Conservation (phyloP, 2,329 filamentous ascomycete species). For the Calonectria hawksworthii region DNA sequence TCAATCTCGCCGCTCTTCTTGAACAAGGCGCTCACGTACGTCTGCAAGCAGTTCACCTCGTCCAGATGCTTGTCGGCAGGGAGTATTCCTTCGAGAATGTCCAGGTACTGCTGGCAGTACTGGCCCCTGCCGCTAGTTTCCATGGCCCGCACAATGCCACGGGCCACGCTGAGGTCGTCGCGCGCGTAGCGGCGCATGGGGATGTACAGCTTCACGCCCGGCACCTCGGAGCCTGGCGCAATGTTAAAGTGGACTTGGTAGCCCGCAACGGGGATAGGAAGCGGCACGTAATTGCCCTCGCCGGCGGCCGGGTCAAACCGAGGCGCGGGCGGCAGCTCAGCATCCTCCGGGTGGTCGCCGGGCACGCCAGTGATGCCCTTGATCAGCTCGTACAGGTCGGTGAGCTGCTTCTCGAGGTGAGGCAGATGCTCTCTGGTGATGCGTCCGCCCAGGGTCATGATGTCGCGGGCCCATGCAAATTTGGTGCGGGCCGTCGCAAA, state of each 20-base stretch:
- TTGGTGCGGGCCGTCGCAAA: background rate
- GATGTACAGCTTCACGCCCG: background rate
- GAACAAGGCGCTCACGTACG: background rate
- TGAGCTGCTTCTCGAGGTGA: background rate
- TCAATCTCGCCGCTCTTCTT: conserved; percentile 6
- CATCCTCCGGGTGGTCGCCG: background rate
- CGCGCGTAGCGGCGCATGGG: background rate
- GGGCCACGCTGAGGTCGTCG: background rate
- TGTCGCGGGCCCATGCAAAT: background rate
- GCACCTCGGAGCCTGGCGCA: background rate
- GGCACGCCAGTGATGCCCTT: background rate
- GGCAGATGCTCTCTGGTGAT: background rate
- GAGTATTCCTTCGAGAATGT: background rate
- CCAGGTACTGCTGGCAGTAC: background rate
- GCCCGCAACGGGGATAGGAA: background rate
- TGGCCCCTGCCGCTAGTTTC: background rate
- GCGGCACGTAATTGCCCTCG: background rate
- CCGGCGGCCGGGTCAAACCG: background rate
- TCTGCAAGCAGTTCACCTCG: background rate
- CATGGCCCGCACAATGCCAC: background rate
- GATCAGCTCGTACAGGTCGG: background rate
- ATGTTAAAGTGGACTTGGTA: background rate
- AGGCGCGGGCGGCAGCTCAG: background rate
- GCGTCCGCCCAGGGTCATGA: background rate
- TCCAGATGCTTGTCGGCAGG: background rate